These are phyloP conservation scores for Brassica nigra DNA, from an alignment of 345 rosid genomes.

Conservation along the genomic window DNA sequence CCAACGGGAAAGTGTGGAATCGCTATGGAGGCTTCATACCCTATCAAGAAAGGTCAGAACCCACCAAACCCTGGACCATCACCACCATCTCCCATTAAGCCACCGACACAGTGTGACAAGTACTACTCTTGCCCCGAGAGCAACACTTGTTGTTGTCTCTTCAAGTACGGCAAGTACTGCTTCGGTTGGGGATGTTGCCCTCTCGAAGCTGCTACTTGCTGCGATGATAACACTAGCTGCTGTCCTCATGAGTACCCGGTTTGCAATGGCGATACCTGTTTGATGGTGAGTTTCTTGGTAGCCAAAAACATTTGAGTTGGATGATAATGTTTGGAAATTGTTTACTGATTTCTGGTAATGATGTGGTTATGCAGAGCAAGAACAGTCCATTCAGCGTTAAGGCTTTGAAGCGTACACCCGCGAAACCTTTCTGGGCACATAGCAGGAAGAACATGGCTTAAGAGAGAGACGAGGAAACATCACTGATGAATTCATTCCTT, in stretches of 20 bases:
- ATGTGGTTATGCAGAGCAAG: constrained; percentile 68
- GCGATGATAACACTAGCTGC: constrained; percentile 79
- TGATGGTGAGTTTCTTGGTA: constrained; percentile 49
- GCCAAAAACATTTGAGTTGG: neutral
- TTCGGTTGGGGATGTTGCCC: constrained; percentile 98
- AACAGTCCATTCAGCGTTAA: constrained; percentile 69
- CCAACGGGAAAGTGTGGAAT: constrained; percentile 84
- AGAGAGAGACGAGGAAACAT: constrained; percentile 9
- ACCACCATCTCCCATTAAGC: constrained; percentile 84
- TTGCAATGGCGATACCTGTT: constrained; percentile 75
- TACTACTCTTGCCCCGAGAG: constrained; percentile 70
- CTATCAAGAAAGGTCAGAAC: constrained; percentile 73
- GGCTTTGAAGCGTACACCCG: constrained; percentile 78
- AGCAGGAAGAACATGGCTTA: constrained; percentile 55
- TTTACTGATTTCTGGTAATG: neutral
- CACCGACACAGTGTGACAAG: constrained; percentile 73
- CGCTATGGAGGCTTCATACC: constrained; percentile 84
- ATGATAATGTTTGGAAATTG: neutral
- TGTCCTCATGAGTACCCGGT: constrained; percentile 88
- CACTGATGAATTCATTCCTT: constrained; percentile 11
- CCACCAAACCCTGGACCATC: constrained; percentile 98
- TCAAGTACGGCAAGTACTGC: constrained; percentile 59
- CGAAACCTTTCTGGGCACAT: constrained; percentile 66
- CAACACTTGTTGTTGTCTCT: constrained; percentile 86
- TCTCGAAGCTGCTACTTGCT: constrained; percentile 82